These are phyloP conservation scores for Paragyromitra xinjiangensis DNA, from an alignment of 495 filamentous ascomycete species.

Conservation along the genomic window DNA sequence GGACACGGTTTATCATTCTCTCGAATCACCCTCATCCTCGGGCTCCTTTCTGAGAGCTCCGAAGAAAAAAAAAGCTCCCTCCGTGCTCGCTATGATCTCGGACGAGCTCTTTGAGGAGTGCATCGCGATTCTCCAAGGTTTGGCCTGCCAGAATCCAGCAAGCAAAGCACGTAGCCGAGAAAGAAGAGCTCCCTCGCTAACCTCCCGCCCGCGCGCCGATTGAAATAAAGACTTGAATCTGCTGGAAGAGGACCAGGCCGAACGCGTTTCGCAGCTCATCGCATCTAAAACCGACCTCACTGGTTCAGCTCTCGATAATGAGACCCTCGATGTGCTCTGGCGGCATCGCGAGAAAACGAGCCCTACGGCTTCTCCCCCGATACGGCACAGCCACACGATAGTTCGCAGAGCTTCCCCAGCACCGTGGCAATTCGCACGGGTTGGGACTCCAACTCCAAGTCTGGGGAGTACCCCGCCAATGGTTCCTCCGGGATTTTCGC, in stretches of 20 bases:
- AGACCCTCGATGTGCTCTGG: constrained; percentile 91
- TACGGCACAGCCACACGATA: constrained; percentile 82
- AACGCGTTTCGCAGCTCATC: constrained; percentile 87
- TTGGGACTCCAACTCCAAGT: constrained; percentile 79
- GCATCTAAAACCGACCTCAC: constrained; percentile 78
- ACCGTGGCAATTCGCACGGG: constrained; percentile 84
- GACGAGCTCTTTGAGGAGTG: constrained; percentile 92
- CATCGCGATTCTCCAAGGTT: constrained; percentile 78
- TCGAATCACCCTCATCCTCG: constrained; percentile 17
- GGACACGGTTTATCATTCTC: constrained; percentile 43
- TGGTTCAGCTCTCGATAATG: constrained; percentile 85
- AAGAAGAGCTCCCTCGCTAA: constrained; percentile 57
- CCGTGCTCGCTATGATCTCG: constrained; percentile 74
- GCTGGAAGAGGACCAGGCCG: constrained; percentile 94
- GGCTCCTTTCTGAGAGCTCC: constrained; percentile 13
- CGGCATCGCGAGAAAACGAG: constrained; percentile 79
- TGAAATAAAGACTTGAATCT: constrained; percentile 68
- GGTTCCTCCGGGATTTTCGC: constrained; percentile 81
- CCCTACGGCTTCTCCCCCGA: constrained; percentile 80
- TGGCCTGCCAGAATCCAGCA: constrained; percentile 50
- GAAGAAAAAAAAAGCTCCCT: constrained; percentile 31
- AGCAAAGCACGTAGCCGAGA: constrained; percentile 50
- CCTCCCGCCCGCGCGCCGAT: constrained; percentile 47
- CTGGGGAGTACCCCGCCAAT: constrained; percentile 79
- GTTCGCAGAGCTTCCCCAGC: constrained; percentile 90